Conservation (phyloP, 352 stramenopile genomes). For the Globisporangium apiculatum region DNA sequence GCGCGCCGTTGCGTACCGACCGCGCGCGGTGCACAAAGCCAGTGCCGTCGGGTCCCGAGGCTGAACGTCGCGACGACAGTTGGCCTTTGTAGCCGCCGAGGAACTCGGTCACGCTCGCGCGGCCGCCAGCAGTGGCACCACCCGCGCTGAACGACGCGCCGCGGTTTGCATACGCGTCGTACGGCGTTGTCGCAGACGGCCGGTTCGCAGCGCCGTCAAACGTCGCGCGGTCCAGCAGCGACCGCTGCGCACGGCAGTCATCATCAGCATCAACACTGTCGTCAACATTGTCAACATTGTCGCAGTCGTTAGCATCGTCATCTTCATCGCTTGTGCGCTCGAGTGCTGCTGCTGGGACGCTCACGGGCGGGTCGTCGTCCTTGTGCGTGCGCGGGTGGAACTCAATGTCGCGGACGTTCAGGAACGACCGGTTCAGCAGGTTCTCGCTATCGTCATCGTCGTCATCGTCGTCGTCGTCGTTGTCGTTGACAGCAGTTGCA, state of each 20-base stretch:
- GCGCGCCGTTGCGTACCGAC: conserved; percentile 27
- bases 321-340: conserved; percentile 3
- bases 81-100: conserved; percentile 59
- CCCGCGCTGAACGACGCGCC: conserved; percentile 9
- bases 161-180: background rate
- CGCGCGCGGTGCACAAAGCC: conserved; percentile 39
- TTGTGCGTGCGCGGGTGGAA: conserved; percentile 17
- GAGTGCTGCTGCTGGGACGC: conserved; percentile 5
- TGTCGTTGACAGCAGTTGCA: conserved; percentile 2
- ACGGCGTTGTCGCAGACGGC: background rate
- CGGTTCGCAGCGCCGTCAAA: conserved; percentile 5
- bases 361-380: conserved; percentile 9
- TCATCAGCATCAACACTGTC: background rate
- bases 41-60: conserved; percentile 10
- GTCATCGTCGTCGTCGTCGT: conserved; percentile 15
- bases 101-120: conserved; percentile 51
- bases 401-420: conserved; percentile 48
- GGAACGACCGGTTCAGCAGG: conserved; percentile 35
- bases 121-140: conserved; percentile 29
- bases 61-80: conserved; percentile 25
- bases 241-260: background rate
- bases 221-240: conserved; percentile 2
- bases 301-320: conserved; percentile 15
- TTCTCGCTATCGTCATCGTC: conserved; percentile 49
- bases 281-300: conserved; percentile 15